Evolutionary conservation across 2,329 filamentous ascomycete species (phyloP), one percentile per base, ranked within the genome.

Genomic region (Didymellaceae sp.): DNA sequence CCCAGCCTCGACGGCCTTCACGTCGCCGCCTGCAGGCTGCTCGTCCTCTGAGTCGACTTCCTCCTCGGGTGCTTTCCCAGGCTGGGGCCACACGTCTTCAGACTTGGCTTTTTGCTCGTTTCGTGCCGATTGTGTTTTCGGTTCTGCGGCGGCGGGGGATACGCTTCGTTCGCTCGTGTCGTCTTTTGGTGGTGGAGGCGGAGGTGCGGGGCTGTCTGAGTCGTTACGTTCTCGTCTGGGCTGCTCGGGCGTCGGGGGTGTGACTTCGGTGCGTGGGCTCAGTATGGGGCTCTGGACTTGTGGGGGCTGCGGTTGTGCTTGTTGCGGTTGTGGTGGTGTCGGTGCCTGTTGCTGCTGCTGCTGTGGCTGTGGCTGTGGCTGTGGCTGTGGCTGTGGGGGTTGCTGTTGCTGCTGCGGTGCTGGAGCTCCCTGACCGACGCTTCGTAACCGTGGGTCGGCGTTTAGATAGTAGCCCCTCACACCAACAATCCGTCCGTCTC

Each of bases 391-490:
- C 30, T 45, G 46, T 44, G 55, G 52, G 11, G 18, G 43, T 22
- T 37, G 38, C 14, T 61, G 61, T 9, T 37, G 42, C 24, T 45
- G 42, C 10, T 45, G 57, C 45, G 61, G 56, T 32, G 69, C 61
- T 26, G 62, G 58, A 4, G 57, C 49, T 20, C 72, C 70, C 11
- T 75, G 73, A 4, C 78, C 78, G 24, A 81, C 72, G 48, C 82
- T 80, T 46, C 85, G 75, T 60, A 85, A 72, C 64, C 84, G 83
- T 14, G 85, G 84, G 68, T 90, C 87, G 2, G 93, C 94, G 69
- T 97, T 92, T 24, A 99, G 82, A 74, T 99, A 99, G 76, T 97
- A 99, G 62, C 92, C 92, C 63, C 94, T 87, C 22, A 97, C 94
- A 40, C 93, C 91, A 3, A 97, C 87, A 57, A 99, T 96, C 52